Conservation (phyloP, 352 stramenopile species). For the Phytophthora pseudosyringae region DNA sequence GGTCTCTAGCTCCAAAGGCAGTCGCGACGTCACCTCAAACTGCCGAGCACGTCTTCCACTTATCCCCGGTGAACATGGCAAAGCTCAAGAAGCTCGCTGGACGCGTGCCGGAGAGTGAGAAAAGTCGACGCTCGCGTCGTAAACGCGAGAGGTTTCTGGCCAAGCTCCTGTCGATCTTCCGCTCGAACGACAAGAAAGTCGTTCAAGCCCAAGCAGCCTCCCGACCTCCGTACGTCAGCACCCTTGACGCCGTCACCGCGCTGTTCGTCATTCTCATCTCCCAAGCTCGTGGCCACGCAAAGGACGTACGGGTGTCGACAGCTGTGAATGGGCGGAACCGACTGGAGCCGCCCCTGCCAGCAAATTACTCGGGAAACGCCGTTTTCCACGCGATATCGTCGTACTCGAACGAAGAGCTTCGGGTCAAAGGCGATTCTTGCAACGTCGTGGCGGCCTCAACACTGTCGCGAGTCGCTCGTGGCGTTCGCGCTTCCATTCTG, state of each 20-base stretch:
- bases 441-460: slow-evolving; percentile 3
- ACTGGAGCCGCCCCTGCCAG: slow-evolving; percentile 47
- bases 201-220: slow-evolving; percentile 1
- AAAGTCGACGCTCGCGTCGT: neutral
- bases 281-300: slow-evolving; percentile 47
- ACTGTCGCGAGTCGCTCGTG: slow-evolving; percentile 33
- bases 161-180: slow-evolving; percentile 17
- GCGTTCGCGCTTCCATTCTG: slow-evolving; percentile 54
- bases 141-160: slow-evolving; percentile 1
- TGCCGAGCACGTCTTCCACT: slow-evolving; percentile 48
- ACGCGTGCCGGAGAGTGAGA: neutral
- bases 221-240: slow-evolving; percentile 47
- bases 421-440: neutral
- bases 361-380: slow-evolving; percentile 55
- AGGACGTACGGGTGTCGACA: slow-evolving; percentile 50
- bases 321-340: slow-evolving; percentile 53
- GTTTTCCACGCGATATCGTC: slow-evolving; percentile 58
- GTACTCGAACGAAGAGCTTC: slow-evolving; percentile 40
- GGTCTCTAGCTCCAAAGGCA: slow-evolving; percentile 27
- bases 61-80: slow-evolving; percentile 40
- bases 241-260: slow-evolving; percentile 56
- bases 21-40: slow-evolving; percentile 30
- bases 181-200: slow-evolving; percentile 24
- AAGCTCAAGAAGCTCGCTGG: slow-evolving; percentile 29
- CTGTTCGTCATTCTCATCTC: slow-evolving; percentile 59